These are phyloP conservation scores for Aspergillus sp. DNA, from an alignment of 2,329 filamentous ascomycete species.

Conservation along the genomic window DNA sequence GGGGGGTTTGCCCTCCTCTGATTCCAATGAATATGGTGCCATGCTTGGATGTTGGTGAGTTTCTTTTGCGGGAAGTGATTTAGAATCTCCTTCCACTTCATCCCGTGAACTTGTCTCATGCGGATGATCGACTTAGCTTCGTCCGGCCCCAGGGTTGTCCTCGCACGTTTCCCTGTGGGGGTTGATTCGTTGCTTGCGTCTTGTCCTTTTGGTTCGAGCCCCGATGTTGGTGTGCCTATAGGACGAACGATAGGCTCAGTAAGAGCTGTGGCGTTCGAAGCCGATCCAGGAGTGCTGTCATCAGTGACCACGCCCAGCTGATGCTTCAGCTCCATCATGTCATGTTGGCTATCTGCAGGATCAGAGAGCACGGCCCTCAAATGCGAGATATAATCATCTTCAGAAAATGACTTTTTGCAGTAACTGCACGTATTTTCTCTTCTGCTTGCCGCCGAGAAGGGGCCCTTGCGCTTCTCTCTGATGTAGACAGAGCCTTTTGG, in stretches of 20 bases:
- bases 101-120: conserved; percentile 28
- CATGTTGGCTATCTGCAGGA: conserved; percentile 12
- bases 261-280: neutral
- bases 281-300: conserved; percentile 8
- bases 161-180: conserved; percentile 18
- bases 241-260: neutral
- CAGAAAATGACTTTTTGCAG: conserved; percentile 14
- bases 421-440: conserved; percentile 11
- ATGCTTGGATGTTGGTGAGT: conserved; percentile 21
- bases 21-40: conserved; percentile 32
- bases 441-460: conserved; percentile 1
- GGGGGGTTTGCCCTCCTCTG: conserved; percentile 27
- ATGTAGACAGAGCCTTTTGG: conserved; percentile 23
- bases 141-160: conserved; percentile 28
- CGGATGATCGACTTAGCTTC: conserved; percentile 32
- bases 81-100: conserved; percentile 31
- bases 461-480: conserved; percentile 20
- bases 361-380: conserved; percentile 9
- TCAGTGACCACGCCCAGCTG: conserved; percentile 4
- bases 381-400: conserved; percentile 13
- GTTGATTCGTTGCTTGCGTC: conserved; percentile 12
- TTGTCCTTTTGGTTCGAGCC: neutral
- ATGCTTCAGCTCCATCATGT: conserved; percentile 8
- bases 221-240: neutral
- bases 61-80: conserved; percentile 27